phyloP scores from a whole-genome alignment of 306 rosid species.

The Prunus persica region DNA sequence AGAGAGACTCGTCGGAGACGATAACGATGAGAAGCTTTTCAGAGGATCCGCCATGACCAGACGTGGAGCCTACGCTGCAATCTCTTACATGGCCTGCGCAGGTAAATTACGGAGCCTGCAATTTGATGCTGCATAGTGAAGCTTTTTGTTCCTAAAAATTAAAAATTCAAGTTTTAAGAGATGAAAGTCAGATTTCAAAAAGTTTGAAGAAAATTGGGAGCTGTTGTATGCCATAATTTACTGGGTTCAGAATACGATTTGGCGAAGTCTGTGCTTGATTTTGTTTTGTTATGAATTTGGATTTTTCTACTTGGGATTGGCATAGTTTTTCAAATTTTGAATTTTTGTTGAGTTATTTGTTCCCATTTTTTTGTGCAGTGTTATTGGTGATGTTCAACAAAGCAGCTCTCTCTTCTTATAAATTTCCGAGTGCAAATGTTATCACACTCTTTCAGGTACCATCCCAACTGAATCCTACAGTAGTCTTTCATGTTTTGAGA shows the following conservation, averaged over 20 bases:
- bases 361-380: constrained; percentile 42
- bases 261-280: neutral
- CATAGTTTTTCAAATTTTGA: neutral
- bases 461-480: neutral
- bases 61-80: constrained; percentile 84
- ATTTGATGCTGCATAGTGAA: neutral
- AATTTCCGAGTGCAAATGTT: constrained; percentile 77
- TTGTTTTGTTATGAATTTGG: neutral
- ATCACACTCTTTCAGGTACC: constrained; percentile 92
- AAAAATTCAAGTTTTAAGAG: neutral
- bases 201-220: neutral
- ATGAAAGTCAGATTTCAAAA: neutral
- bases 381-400: constrained; percentile 88
- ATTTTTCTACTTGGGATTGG: neutral
- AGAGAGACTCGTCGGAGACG: constrained; percentile 43
- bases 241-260: neutral
- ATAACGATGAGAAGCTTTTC: constrained; percentile 48
- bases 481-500: neutral
- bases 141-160: neutral
- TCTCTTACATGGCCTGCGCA: constrained; percentile 89
- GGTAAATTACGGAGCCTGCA: constrained; percentile 32
- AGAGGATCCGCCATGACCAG: constrained; percentile 85
- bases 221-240: neutral
- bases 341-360: neutral
- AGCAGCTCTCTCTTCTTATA: constrained; percentile 91